Percentiles rank a stretch among this genome's conserved stretches.
phyloP scores from a whole-genome alignment of 495 filamentous ascomycete species.

The Aspergillus carlsbadensis region DNA sequence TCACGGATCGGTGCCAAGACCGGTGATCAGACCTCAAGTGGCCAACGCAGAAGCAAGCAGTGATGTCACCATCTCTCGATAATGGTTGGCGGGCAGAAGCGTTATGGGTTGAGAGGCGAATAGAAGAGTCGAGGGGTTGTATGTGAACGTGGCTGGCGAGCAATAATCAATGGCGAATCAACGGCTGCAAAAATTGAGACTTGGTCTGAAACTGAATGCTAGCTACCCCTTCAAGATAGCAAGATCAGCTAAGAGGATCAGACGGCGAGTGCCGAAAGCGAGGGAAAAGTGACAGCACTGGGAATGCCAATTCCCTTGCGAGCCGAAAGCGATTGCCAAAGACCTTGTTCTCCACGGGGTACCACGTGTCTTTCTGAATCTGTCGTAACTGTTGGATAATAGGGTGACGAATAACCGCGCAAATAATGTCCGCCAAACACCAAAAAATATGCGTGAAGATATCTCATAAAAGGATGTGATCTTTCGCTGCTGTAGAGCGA shows the following conservation, averaged over 20 bases:
- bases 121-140: constrained; percentile 1
- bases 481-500: constrained; percentile 11
- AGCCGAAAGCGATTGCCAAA: neutral
- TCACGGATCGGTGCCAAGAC: constrained; percentile 13
- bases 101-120: neutral
- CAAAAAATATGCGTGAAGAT: constrained; percentile 1
- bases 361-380: constrained; percentile 1
- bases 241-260: too few relatives aligned
- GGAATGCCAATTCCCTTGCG: neutral
- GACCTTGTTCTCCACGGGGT: neutral
- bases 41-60: constrained; percentile 13
- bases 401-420: neutral
- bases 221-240: neutral
- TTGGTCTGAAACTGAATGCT: neutral
- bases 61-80: constrained; percentile 16
- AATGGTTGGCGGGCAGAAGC: neutral
- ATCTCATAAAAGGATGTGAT: constrained; percentile 8
- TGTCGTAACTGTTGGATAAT: neutral
- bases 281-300: neutral
- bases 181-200: neutral
- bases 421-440: neutral
- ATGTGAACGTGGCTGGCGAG: neutral
- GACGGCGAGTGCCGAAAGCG: too few relatives aligned
- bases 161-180: neutral
- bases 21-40: constrained; percentile 12